Evolutionary conservation across 1,139 yeast genomes (phyloP).

Genomic region (Geotrichum restrictum): DNA sequence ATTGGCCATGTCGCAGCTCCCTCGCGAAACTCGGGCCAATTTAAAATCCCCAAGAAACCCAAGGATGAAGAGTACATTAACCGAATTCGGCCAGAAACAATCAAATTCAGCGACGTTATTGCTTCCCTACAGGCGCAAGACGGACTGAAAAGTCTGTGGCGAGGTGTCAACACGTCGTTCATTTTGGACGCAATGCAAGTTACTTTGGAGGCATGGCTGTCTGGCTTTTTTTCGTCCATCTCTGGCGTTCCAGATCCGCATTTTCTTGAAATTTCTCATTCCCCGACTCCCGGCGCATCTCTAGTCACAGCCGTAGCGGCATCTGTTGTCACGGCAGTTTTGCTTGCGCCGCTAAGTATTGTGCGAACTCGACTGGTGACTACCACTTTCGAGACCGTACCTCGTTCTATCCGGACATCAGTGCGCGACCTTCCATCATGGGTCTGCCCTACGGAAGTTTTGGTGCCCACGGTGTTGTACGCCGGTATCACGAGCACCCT

Average conservation of each 20-base stretch:
- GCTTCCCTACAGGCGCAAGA: constrained; percentile 66
- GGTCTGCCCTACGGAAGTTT: constrained; percentile 53
- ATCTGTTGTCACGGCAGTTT: constrained; percentile 66
- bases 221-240: constrained; percentile 79
- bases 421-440: constrained; percentile 43
- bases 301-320: constrained; percentile 66
- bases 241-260: constrained; percentile 88
- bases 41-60: neutral
- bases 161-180: constrained; percentile 84
- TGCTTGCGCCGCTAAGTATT: constrained; percentile 76
- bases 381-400: constrained; percentile 46
- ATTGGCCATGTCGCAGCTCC: neutral
- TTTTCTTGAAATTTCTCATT: constrained; percentile 76
- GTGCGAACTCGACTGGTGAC: constrained; percentile 73
- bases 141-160: constrained; percentile 79
- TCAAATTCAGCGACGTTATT: constrained; percentile 68
- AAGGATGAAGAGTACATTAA: constrained; percentile 21
- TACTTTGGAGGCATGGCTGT: constrained; percentile 86
- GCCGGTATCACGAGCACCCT: constrained; percentile 60
- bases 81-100: constrained; percentile 55
- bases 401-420: constrained; percentile 41
- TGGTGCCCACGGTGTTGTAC: constrained; percentile 57
- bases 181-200: constrained; percentile 69
- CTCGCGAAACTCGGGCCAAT: neutral
- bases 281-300: constrained; percentile 70